A percentile compares a stretch with the other conserved stretches of the same genome.
phyloP scores from a whole-genome alignment of 1,284 basidiomycete species.

The Exsudoporus floridanus region DNA sequence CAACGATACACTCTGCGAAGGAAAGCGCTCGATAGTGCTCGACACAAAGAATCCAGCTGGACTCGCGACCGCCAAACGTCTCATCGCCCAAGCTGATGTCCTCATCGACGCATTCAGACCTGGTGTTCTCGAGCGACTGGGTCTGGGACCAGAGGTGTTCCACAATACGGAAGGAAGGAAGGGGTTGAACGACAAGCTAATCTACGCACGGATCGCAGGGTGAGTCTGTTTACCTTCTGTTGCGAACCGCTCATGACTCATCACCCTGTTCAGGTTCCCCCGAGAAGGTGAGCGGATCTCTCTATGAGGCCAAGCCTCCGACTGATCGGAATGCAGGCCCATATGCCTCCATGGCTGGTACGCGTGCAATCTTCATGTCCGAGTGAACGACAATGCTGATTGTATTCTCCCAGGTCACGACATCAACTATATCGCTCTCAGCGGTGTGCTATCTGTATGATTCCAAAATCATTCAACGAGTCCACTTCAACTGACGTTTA shows the following conservation, averaged over 20 bases:
- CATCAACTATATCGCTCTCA: constrained; percentile 83
- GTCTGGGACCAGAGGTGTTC: constrained; percentile 75
- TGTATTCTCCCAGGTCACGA: constrained; percentile 60
- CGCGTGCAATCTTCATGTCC: constrained; percentile 11
- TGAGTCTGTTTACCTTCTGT: constrained; percentile 34
- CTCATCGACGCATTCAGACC: constrained; percentile 84
- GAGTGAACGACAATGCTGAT: constrained; percentile 6
- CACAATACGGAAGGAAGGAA: constrained; percentile 44
- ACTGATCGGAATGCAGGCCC: constrained; percentile 44
- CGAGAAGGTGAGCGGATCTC: constrained; percentile 45
- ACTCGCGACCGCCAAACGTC: constrained; percentile 52
- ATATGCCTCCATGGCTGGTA: constrained; percentile 70
- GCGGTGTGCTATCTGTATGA: constrained; percentile 71
- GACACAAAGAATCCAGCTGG: constrained; percentile 65
- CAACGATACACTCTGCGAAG: constrained; percentile 60
- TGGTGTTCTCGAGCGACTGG: constrained; percentile 77
- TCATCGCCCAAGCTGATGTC: constrained; percentile 71
- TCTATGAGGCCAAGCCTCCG: constrained; percentile 10
- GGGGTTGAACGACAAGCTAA: constrained; percentile 58
- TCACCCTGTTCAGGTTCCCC: constrained; percentile 47
- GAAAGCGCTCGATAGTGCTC: constrained; percentile 72
- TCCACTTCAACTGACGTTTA: not conserved
- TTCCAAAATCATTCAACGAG: not conserved
- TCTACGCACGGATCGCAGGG: constrained; percentile 70
- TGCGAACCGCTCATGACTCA: not conserved